Conservation (phyloP, 495 filamentous ascomycete species). For the Neohortaea acidophila region DNA sequence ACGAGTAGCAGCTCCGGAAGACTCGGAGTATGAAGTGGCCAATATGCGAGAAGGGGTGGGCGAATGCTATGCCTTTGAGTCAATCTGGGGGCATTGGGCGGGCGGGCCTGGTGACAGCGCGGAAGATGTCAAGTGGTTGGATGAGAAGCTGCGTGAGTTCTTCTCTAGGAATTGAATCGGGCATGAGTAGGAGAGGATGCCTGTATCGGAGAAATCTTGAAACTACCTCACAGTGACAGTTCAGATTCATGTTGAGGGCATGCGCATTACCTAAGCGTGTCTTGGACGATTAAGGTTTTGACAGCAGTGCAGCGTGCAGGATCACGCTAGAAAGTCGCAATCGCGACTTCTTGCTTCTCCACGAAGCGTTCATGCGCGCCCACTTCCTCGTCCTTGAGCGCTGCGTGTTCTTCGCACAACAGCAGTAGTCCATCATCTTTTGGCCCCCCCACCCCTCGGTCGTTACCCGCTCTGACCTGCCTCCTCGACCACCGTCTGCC, state of each 20-base stretch:
- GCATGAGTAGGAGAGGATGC: neutral
- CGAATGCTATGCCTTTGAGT: conserved; percentile 40
- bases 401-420: neutral
- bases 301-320: neutral
- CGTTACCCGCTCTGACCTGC: too few species aligned
- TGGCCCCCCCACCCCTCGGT: neutral
- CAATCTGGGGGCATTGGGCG: conserved; percentile 50
- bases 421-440: neutral
- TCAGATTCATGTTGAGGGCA: neutral
- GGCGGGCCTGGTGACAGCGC: conserved; percentile 43
- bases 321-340: neutral
- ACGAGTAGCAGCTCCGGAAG: conserved; percentile 38
- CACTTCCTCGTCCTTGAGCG: neutral
- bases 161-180: conserved; percentile 21
- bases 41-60: conserved; percentile 49
- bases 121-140: conserved; percentile 52
- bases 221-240: neutral
- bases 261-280: neutral
- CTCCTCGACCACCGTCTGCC: too few species aligned
- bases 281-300: neutral
- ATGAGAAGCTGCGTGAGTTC: conserved; percentile 39
- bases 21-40: conserved; percentile 51
- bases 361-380: neutral
- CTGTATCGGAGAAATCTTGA: neutral
- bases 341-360: neutral